A percentile compares a stretch with the other conserved stretches of the same genome.
Conservation (phyloP, 495 filamentous ascomycete genomes). For the Neurospora discreta region DNA sequence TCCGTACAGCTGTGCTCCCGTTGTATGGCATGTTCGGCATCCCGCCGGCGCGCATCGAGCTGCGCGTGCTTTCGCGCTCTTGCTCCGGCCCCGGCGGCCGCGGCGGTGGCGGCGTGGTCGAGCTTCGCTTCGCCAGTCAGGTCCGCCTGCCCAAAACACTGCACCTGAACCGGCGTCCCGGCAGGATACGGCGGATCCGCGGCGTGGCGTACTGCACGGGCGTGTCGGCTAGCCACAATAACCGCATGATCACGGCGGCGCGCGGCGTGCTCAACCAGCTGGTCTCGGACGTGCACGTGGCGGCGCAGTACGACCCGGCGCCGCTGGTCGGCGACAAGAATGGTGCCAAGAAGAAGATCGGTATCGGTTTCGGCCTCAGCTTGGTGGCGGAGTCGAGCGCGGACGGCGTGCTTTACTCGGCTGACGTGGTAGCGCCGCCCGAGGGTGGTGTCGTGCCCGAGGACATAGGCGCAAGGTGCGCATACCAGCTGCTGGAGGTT, state of each 20-base stretch:
- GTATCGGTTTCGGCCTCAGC: slow-evolving; percentile 80
- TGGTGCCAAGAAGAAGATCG: slow-evolving; percentile 39
- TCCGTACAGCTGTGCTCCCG: slow-evolving; percentile 86
- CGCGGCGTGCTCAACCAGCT: slow-evolving; percentile 80
- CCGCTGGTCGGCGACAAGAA: slow-evolving; percentile 55
- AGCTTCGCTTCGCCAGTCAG: slow-evolving; percentile 84
- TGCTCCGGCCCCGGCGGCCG: slow-evolving; percentile 60
- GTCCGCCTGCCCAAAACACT: slow-evolving; percentile 87
- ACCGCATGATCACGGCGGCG: slow-evolving; percentile 85
- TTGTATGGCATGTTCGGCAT: slow-evolving; percentile 86
- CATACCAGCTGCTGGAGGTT: slow-evolving; percentile 77
- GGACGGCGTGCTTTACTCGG: slow-evolving; percentile 66
- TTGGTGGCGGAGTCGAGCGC: slow-evolving; percentile 86
- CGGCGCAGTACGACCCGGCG: slow-evolving; percentile 55
- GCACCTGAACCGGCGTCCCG: slow-evolving; percentile 70
- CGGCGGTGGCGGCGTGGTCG: slow-evolving; percentile 84
- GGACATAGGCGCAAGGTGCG: slow-evolving; percentile 78
- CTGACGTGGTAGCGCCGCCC: slow-evolving; percentile 74
- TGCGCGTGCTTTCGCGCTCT: slow-evolving; percentile 69
- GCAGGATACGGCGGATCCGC: slow-evolving; percentile 76
- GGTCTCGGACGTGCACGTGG: slow-evolving; percentile 73
- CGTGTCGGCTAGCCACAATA: slow-evolving; percentile 83
- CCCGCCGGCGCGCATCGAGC: slow-evolving; percentile 65
- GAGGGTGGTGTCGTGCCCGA: slow-evolving; percentile 75
- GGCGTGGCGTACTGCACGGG: slow-evolving; percentile 90